These are phyloP conservation scores for Trametes sp. DNA, from an alignment of 1,284 basidiomycete species.

Conservation along the genomic window DNA sequence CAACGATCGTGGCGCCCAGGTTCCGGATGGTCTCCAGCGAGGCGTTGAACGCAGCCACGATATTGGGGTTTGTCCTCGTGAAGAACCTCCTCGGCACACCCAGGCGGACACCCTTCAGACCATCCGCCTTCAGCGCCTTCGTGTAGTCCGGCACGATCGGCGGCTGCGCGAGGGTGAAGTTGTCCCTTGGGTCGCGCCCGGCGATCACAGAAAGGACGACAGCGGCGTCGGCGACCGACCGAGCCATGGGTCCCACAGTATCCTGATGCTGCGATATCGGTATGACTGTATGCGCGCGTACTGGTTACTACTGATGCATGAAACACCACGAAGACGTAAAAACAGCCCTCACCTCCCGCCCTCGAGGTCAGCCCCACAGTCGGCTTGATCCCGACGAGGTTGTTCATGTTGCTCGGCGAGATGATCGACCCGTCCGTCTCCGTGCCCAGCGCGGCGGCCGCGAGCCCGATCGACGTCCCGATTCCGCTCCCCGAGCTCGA, in stretches of 20 bases:
- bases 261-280: constrained; percentile 71
- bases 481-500: constrained; percentile 72
- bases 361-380: constrained; percentile 69
- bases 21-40: constrained; percentile 54
- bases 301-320: too few species aligned
- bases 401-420: constrained; percentile 52
- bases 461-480: constrained; percentile 67
- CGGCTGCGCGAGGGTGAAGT: constrained; percentile 67
- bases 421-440: constrained; percentile 76
- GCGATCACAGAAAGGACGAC: constrained; percentile 67
- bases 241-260: constrained; percentile 67
- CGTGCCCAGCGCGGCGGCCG: constrained; percentile 64
- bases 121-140: constrained; percentile 55
- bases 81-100: constrained; percentile 62
- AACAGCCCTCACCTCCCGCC: constrained; percentile 48
- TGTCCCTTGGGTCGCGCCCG: constrained; percentile 65
- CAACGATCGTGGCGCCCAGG: constrained; percentile 67
- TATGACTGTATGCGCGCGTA: constrained; percentile 54
- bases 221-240: constrained; percentile 66
- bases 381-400: constrained; percentile 61
- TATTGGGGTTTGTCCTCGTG: constrained; percentile 45
- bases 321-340: too few species aligned
- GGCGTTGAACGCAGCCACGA: constrained; percentile 55
- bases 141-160: constrained; percentile 60
- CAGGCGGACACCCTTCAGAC: constrained; percentile 62